Evolutionary conservation across 2,329 filamentous ascomycete species (phyloP).

Genomic region (Coniosporium tulheliwenetii): DNA sequence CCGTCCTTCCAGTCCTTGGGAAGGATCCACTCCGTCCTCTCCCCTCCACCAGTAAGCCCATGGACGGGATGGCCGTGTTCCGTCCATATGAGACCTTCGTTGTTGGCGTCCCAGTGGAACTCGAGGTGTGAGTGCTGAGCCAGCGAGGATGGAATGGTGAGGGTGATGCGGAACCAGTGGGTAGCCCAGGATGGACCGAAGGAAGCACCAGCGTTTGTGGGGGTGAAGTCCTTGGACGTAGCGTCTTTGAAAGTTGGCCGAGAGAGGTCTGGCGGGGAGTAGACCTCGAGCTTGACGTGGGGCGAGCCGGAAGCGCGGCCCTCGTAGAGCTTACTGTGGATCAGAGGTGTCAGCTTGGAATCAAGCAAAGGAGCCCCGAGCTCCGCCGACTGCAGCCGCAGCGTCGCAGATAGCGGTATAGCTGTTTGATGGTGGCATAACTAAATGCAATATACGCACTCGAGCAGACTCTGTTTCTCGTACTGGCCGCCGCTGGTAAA

Average conservation of each 20-base stretch:
- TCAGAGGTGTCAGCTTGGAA: not conserved
- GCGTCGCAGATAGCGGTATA: too few species aligned
- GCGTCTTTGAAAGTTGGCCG: conserved; percentile 82
- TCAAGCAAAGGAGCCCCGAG: conserved; percentile 1
- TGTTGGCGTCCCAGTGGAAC: conserved; percentile 90
- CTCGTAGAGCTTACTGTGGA: conserved; percentile 53
- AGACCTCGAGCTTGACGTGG: conserved; percentile 72
- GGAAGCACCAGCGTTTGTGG: conserved; percentile 56
- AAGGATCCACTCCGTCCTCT: conserved; percentile 82
- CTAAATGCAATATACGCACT: conserved; percentile 33
- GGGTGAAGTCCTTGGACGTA: conserved; percentile 55
- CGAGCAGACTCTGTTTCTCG: conserved; percentile 21
- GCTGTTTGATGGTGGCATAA: not conserved
- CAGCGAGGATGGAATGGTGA: conserved; percentile 63
- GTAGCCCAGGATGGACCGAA: conserved; percentile 97
- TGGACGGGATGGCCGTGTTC: conserved; percentile 81
- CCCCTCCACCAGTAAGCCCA: conserved; percentile 77
- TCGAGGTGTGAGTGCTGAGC: conserved; percentile 69
- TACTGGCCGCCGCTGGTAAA: conserved; percentile 64
- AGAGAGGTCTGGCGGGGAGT: conserved; percentile 63
- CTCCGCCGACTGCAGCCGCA: too few species aligned
- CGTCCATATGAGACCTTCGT: conserved; percentile 89
- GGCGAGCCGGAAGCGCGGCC: conserved; percentile 50
- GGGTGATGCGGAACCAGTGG: conserved; percentile 82
- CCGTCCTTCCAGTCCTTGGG: conserved; percentile 70